Percentiles rank a stretch among this genome's conserved stretches.
phyloP scores from a whole-genome alignment of 176 grass and related monocot species.

The Pontederia paniculata region DNA sequence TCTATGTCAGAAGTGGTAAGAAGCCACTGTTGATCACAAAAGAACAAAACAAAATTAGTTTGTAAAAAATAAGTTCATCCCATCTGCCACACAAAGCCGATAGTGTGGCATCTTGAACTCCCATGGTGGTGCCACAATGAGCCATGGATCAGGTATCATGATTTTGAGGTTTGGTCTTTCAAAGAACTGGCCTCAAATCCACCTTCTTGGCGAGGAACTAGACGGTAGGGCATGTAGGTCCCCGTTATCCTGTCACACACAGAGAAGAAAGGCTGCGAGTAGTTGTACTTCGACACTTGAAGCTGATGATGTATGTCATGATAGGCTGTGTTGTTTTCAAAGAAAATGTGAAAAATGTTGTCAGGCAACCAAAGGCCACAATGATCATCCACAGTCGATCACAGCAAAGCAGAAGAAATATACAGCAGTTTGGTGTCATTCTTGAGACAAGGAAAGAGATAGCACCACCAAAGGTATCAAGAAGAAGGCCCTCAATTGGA shows the following conservation, averaged over 20 bases:
- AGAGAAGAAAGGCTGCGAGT: conserved; percentile 80
- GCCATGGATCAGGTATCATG: conserved; percentile 9
- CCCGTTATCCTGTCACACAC: conserved; percentile 68
- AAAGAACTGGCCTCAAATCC: conserved; percentile 56
- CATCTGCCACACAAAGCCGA: too few species aligned
- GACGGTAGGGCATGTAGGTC: conserved; percentile 58
- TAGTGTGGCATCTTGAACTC: too few species aligned
- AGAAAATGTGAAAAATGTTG: conserved; percentile 59
- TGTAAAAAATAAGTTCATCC: too few species aligned
- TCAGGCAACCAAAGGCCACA: conserved; percentile 73
- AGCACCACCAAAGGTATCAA: conserved; percentile 76
- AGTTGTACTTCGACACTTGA: conserved; percentile 73
- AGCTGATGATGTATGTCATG: conserved; percentile 90
- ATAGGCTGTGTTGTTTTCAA: conserved; percentile 84
- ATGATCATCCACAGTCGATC: conserved; percentile 55
- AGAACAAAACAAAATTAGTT: too few species aligned
- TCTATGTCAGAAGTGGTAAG: too few species aligned
- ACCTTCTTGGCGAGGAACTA: conserved; percentile 52
- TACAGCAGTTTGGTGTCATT: conserved; percentile 58
- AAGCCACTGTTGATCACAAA: too few species aligned
- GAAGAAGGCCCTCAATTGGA: conserved; percentile 75
- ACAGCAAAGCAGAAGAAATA: conserved; percentile 84
- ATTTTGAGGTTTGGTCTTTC: conserved; percentile 17
- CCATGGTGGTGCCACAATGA: background rate
- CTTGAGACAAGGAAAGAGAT: conserved; percentile 71